Base-by-base conservation (phyloP, 2,329 filamentous ascomycete species). In the Cyanodermella asteris region DNA sequence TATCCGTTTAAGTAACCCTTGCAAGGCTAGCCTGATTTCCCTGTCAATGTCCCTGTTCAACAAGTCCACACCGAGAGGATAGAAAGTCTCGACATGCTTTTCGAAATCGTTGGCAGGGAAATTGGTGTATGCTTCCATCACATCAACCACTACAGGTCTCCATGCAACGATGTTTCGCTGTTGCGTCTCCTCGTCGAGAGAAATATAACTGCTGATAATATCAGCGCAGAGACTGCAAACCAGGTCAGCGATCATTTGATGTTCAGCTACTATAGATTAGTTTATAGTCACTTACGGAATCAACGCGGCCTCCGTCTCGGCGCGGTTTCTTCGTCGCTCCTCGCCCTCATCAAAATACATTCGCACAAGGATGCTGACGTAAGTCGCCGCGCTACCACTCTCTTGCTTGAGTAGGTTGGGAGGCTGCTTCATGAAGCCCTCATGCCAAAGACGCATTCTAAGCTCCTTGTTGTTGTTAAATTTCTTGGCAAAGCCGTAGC, bases 391-490 rank as follows among this genome's bases (percentile, higher is more conserved):
- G 28, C 74, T 77, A 20, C 87, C 84, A 32, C 69, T 78, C 52
- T 99, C 87, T 46, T 99, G 87, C 54, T 97, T 97, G 16, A 99
- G 63, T 8, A 99, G 59, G 41, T 99, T 99, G 3, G 87, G 87
- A 10, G 87, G 84, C 45, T 97, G 87, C 52, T 91, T 91, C 87
- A 99, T 99, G 59, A 97, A 99, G 1, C 90, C 87, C 46, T 97
- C 87, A 25, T 81, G 64, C 80, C 90, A 97, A 11, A 99, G 60
- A 11, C 78, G 69, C 62, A 91, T 91, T 22, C 87, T 71, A 18
- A 99, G 59, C 36, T 94, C 87, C 50, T 91, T 91, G 51, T 97
- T 82, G 34, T 81, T 80, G 47, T 99, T 99, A 60, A 99, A 99
- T 38, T 74, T 76, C 42, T 90, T 82, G 22, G 90, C 87, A 38